Percentiles rank a stretch among this genome's conserved stretches.
phyloP scores from a whole-genome alignment of 768 basidiomycete genomes.

The Mycena filopes region DNA sequence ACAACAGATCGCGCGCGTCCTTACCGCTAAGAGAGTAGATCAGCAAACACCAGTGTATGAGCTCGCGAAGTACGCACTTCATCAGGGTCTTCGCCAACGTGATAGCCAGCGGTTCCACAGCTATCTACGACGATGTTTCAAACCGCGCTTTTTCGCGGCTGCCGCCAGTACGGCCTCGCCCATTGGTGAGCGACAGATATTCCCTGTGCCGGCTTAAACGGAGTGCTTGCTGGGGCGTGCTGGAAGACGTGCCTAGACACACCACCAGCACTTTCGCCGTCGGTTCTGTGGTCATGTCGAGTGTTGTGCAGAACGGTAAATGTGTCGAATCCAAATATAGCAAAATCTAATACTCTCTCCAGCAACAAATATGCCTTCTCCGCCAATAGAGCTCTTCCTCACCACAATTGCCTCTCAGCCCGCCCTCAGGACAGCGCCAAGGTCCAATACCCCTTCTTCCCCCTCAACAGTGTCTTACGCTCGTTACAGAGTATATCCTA shows the following conservation, averaged over 20 bases:
- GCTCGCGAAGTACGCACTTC: slow-evolving; percentile 54
- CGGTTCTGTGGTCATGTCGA: slow-evolving; percentile 39
- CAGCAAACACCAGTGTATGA: neutral
- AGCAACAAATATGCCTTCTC: slow-evolving; percentile 68
- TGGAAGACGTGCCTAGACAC: slow-evolving; percentile 60
- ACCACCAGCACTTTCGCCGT: slow-evolving; percentile 74
- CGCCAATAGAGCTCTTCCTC: slow-evolving; percentile 68
- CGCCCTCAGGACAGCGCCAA: slow-evolving; percentile 80
- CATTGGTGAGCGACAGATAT: slow-evolving; percentile 93
- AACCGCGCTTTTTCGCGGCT: slow-evolving; percentile 70
- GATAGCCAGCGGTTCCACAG: slow-evolving; percentile 84
- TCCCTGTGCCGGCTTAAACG: slow-evolving; percentile 53
- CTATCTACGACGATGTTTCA: slow-evolving; percentile 82
- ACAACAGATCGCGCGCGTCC: neutral
- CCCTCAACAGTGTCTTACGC: neutral
- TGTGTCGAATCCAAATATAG: too few species aligned
- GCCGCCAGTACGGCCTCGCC: slow-evolving; percentile 88
- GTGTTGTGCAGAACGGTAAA: too few species aligned
- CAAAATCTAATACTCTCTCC: too few species aligned
- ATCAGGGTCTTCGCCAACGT: slow-evolving; percentile 86
- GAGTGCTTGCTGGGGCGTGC: neutral
- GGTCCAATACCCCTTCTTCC: slow-evolving; percentile 54
- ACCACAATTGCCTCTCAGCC: slow-evolving; percentile 91
- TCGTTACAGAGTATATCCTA: slow-evolving; percentile 76
- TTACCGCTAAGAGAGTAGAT: slow-evolving; percentile 19